Conservation (phyloP, 305 asterid genomes). For the Fraxinus velutina region DNA sequence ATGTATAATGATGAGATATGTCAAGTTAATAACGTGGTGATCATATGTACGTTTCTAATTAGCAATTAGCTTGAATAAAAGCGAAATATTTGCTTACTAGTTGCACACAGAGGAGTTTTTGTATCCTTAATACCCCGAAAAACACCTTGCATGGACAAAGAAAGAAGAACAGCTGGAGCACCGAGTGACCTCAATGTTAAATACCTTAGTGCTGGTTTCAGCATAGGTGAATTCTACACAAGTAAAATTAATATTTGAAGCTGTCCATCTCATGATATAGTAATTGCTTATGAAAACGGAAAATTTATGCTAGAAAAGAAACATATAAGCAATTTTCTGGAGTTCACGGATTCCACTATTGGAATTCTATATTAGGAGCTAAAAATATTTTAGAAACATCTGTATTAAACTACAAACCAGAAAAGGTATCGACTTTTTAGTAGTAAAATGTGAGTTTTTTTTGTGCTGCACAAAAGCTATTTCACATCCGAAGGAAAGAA, state of each 20-base stretch:
- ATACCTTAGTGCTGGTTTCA: slow-evolving; percentile 46
- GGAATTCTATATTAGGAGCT: neutral
- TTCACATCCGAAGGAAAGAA: neutral
- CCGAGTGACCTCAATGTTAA: slow-evolving; percentile 56
- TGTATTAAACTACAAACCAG: neutral
- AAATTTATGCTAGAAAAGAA: neutral
- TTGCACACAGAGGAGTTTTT: slow-evolving; percentile 53
- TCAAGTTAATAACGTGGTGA: neutral
- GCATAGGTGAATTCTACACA: slow-evolving; percentile 48
- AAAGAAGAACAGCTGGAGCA: slow-evolving; percentile 64
- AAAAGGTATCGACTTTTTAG: neutral
- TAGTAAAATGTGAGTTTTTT: neutral
- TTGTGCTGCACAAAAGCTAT: neutral
- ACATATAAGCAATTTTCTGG: neutral
- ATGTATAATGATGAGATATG: neutral
- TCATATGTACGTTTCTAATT: neutral
- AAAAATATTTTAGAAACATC: neutral
- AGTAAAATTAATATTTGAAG: neutral
- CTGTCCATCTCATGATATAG: neutral
- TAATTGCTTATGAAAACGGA: neutral
- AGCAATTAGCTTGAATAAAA: neutral
- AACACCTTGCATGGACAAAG: slow-evolving; percentile 60
- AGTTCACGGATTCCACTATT: neutral
- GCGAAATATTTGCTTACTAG: slow-evolving; percentile 29
- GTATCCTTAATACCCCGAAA: slow-evolving; percentile 62